These are phyloP conservation scores for Epichloe elymi DNA, from an alignment of 2,329 filamentous ascomycete genomes.

Conservation along the genomic window DNA sequence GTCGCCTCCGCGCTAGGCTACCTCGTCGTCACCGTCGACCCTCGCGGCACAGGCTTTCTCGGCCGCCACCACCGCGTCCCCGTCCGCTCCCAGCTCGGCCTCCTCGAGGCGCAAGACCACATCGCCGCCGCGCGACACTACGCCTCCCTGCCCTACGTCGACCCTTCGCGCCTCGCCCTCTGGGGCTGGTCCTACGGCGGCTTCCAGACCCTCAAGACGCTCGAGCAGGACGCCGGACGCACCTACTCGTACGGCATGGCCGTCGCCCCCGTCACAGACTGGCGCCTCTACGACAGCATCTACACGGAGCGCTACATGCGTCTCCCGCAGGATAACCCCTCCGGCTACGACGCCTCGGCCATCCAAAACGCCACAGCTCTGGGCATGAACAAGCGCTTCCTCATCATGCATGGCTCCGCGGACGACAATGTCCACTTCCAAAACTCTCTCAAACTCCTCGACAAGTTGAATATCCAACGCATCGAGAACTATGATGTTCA, in stretches of 20 bases:
- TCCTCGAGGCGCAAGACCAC: constrained; percentile 79
- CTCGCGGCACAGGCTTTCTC: constrained; percentile 80
- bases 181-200: constrained; percentile 99
- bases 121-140: constrained; percentile 81
- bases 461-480: constrained; percentile 66
- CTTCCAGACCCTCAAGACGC: constrained; percentile 87
- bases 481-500: constrained; percentile 95
- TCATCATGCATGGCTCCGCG: constrained; percentile 91
- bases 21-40: constrained; percentile 88
- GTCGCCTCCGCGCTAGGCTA: constrained; percentile 78
- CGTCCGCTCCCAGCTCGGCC: constrained; percentile 70
- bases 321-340: constrained; percentile 68
- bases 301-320: constrained; percentile 98
- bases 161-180: constrained; percentile 70
- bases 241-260: constrained; percentile 98
- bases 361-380: constrained; percentile 66
- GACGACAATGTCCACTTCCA: constrained; percentile 98
- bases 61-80: constrained; percentile 74
- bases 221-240: constrained; percentile 76
- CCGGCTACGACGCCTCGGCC: constrained; percentile 63
- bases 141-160: constrained; percentile 70
- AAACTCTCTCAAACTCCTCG: constrained; percentile 77
- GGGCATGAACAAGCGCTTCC: constrained; percentile 65
- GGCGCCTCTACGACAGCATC: constrained; percentile 87
- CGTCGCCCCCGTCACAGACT: constrained; percentile 96